These are phyloP conservation scores for Aspergillus baeticus DNA, from an alignment of 495 filamentous ascomycete species.

Conservation along the genomic window DNA sequence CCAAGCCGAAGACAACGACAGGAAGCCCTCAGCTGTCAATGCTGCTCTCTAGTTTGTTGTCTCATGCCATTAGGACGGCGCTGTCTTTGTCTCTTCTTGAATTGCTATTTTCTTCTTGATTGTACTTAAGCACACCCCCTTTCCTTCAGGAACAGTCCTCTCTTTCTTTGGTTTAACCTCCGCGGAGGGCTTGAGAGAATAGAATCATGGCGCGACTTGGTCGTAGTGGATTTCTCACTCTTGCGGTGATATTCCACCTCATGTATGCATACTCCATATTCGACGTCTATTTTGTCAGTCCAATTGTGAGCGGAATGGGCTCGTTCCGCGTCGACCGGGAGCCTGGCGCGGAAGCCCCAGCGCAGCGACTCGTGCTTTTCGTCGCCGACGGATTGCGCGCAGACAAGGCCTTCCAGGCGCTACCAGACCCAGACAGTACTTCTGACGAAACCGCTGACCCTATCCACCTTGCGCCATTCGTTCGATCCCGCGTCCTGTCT, in stretches of 20 bases:
- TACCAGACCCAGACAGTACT: constrained; percentile 73
- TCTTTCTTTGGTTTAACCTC: constrained; percentile 18
- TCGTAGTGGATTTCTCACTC: constrained; percentile 83
- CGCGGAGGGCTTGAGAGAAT: constrained; percentile 8
- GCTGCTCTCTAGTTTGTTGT: no score
- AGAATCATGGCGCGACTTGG: constrained; percentile 72
- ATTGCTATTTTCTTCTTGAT: constrained; percentile 8
- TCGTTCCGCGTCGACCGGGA: constrained; percentile 69
- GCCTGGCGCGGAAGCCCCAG: constrained; percentile 64
- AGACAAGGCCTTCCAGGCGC: constrained; percentile 96
- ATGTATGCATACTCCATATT: constrained; percentile 97
- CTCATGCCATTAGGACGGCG: no score
- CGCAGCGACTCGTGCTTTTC: constrained; percentile 87
- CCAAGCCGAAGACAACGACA: neutral
- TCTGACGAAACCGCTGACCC: constrained; percentile 54
- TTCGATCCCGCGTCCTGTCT: constrained; percentile 81
- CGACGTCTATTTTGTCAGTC: constrained; percentile 98
- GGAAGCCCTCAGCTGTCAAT: neutral
- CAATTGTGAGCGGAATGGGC: constrained; percentile 94
- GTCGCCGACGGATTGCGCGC: constrained; percentile 98
- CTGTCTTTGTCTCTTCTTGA: neutral
- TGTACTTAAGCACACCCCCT: constrained; percentile 4
- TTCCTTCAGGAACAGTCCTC: neutral
- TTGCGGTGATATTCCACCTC: constrained; percentile 91
- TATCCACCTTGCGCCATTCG: constrained; percentile 84